Base-by-base conservation (phyloP, 768 basidiomycete species). In the Galerina sulciceps region DNA sequence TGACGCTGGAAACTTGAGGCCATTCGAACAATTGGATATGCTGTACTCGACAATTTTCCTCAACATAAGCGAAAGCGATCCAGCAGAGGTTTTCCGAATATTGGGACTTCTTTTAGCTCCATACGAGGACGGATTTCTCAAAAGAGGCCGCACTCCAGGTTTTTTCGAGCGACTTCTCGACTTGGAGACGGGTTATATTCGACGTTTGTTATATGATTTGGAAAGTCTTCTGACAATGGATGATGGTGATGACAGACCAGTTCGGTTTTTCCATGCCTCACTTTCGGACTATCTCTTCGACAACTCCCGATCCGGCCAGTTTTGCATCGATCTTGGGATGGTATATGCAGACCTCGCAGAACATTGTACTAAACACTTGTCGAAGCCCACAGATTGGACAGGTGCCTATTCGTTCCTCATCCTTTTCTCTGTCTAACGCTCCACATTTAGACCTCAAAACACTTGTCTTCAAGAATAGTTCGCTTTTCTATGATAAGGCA, bases 21-120 rank as follows among this genome's bases (percentile, higher is more conserved):
- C 60, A 1, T 61, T 61, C 8, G 56, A 49, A 10, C 43, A 58
- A 23, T 31, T 61, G 37, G 60, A 61, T 15, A 46, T 31, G 35
- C 26, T 61, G 18, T 61, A 61, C 46, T 44, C 5, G 6, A 44
- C 26, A 8, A 31, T 31, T 31, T 31, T 31, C 26, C 26, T 31
- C 26, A 31, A 31, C 26, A 31, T 31, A 31, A 31, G 5, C 26
- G 26, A 31, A 31, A 31, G 26, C 26, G 26, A 31, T 31, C 26
- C 26, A 31, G 26, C 26, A 31, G 26, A 31, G 4, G 26, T 31
- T 31, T 31, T 31, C 5, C 26, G 26, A 31, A 31, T 31, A 4
- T 31, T 31, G 26, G 26, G 26, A 5, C 26, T 31, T 4, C 26
- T 31, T 31, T 31, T 31, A 31, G 26, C 26, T 31, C 26, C 26